phyloP scores from a whole-genome alignment of 495 filamentous ascomycete genomes.

The Sabuloglossum arenarium region DNA sequence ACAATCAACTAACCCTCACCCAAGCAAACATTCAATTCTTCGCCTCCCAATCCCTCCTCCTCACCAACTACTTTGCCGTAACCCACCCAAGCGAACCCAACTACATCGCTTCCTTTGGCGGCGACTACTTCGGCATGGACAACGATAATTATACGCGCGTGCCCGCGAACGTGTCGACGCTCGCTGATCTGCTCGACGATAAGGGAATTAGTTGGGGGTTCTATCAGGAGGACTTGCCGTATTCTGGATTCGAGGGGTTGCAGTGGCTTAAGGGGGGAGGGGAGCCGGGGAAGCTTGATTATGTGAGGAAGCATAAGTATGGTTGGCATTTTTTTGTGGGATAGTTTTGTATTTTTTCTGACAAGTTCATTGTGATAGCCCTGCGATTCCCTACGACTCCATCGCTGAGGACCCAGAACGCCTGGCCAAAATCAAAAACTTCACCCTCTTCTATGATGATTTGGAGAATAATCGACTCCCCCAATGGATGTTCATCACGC shows the following conservation, averaged over 20 bases:
- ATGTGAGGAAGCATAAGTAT: slow-evolving; percentile 57
- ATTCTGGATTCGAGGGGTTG: slow-evolving; percentile 48
- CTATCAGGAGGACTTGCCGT: slow-evolving; percentile 50
- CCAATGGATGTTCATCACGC: slow-evolving; percentile 56
- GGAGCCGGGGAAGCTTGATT: slow-evolving; percentile 12
- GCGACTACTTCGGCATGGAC: slow-evolving; percentile 48
- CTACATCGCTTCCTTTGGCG: slow-evolving; percentile 37
- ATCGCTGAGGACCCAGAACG: slow-evolving; percentile 32
- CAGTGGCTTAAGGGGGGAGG: slow-evolving; percentile 27
- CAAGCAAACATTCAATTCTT: slow-evolving; percentile 30
- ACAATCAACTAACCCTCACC: slow-evolving; percentile 15
- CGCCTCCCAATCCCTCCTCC: slow-evolving; percentile 36
- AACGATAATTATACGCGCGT: slow-evolving; percentile 38
- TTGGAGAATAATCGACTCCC: slow-evolving; percentile 34
- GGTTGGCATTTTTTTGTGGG: neutral
- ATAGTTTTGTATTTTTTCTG: too few species aligned
- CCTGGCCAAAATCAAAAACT: slow-evolving; percentile 43
- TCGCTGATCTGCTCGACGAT: slow-evolving; percentile 48
- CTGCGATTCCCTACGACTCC: slow-evolving; percentile 35
- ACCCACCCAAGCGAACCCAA: slow-evolving; percentile 54
- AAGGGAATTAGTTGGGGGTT: slow-evolving; percentile 45
- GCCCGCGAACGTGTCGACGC: slow-evolving; percentile 38
- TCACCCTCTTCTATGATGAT: slow-evolving; percentile 40
- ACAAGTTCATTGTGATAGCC: slow-evolving; percentile 12
- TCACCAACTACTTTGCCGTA: slow-evolving; percentile 40